Conservation (phyloP, 768 basidiomycete genomes). For the Boletus fagicola region DNA sequence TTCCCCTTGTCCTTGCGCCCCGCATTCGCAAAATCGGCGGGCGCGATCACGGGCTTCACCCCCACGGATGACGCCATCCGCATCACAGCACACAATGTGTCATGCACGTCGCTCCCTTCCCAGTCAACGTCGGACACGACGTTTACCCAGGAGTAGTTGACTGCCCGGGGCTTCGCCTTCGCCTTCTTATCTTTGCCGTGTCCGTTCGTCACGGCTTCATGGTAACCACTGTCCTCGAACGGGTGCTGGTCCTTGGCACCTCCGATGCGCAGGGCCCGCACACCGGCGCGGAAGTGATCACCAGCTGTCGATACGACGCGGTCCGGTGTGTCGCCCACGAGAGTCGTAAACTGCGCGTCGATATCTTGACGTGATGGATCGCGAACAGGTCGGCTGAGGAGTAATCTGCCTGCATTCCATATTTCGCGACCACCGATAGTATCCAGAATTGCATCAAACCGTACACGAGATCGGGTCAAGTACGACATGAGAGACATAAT, state of each 20-base stretch:
- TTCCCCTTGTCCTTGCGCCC: constrained; percentile 31
- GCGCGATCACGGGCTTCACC: constrained; percentile 28
- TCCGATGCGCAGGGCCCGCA: constrained; percentile 53
- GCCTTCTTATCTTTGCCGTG: constrained; percentile 32
- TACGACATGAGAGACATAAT: constrained; percentile 27
- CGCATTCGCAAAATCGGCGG: constrained; percentile 21
- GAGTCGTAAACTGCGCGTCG: constrained; percentile 68
- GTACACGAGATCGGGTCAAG: constrained; percentile 28
- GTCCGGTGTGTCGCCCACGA: constrained; percentile 68
- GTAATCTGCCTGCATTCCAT: constrained; percentile 68
- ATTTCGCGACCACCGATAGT: constrained; percentile 77
- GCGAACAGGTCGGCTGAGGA: constrained; percentile 44
- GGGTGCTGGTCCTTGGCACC: constrained; percentile 29
- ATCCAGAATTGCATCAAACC: constrained; percentile 81
- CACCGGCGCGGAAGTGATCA: constrained; percentile 70
- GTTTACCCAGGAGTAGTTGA: constrained; percentile 83
- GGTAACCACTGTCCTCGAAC: constrained; percentile 27
- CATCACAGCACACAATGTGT: constrained; percentile 43
- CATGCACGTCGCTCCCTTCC: constrained; percentile 73
- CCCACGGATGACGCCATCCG: constrained; percentile 37
- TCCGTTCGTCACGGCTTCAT: constrained; percentile 18
- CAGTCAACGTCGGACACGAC: constrained; percentile 78
- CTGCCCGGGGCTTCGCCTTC: constrained; percentile 38
- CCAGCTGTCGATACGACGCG: constrained; percentile 65
- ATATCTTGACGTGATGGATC: constrained; percentile 30